phyloP scores from a whole-genome alignment of 495 filamentous ascomycete genomes.

The Pyronema omphalodes region DNA sequence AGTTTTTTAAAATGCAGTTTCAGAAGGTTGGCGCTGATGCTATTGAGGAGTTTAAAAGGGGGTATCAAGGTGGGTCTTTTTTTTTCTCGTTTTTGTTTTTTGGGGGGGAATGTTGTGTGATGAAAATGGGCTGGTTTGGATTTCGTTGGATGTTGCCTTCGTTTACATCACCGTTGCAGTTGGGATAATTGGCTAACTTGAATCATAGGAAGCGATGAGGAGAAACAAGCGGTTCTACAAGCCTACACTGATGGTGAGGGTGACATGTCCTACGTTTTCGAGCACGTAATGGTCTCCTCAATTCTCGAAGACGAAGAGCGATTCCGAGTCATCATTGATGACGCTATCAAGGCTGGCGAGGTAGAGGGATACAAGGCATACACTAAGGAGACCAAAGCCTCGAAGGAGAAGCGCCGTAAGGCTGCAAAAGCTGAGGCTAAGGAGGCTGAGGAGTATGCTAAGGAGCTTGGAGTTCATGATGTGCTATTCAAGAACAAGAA shows the following conservation, averaged over 20 bases:
- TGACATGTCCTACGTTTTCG: conserved; percentile 56
- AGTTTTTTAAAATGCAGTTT: conserved; percentile 73
- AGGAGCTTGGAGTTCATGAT: conserved; percentile 50
- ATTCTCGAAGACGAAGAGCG: conserved; percentile 72
- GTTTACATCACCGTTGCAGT: background rate
- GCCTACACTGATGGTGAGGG: conserved; percentile 55
- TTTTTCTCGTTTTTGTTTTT: no score
- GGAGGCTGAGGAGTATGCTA: conserved; percentile 54
- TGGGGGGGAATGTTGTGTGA: no score
- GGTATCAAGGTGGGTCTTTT: conserved; percentile 41
- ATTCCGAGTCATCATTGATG: conserved; percentile 60
- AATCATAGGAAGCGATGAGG: conserved; percentile 51
- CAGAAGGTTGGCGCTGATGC: conserved; percentile 47
- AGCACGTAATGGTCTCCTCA: conserved; percentile 67
- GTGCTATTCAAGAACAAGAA: conserved; percentile 32
- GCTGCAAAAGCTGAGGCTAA: conserved; percentile 44
- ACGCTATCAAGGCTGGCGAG: conserved; percentile 51
- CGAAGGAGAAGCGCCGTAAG: conserved; percentile 43
- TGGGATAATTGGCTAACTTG: background rate
- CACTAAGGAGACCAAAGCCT: conserved; percentile 46
- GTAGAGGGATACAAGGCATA: conserved; percentile 50
- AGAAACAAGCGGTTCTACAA: conserved; percentile 52
- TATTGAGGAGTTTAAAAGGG: conserved; percentile 49
- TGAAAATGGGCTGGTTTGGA: no score
- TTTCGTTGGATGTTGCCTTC: background rate